phyloP scores from a whole-genome alignment of 495 filamentous ascomycete species.

The Lindgomyces ingoldianus region DNA sequence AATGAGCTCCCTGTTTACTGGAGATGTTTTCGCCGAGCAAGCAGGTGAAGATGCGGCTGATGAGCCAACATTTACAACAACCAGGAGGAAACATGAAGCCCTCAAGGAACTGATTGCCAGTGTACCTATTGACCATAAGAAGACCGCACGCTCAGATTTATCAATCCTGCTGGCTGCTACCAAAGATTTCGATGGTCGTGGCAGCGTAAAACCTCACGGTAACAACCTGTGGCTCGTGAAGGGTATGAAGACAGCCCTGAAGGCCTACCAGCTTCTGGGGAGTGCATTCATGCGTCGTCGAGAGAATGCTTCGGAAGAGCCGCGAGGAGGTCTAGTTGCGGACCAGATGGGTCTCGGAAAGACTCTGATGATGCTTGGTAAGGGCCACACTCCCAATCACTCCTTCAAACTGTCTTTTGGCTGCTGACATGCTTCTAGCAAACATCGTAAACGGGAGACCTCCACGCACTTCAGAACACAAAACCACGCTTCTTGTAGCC shows the following conservation, averaged over 20 bases:
- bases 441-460: constrained; percentile 41
- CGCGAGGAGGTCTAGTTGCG: constrained; percentile 57
- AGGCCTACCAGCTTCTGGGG: constrained; percentile 57
- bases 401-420: neutral
- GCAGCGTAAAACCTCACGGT: constrained; percentile 45
- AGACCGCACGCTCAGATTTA: constrained; percentile 31
- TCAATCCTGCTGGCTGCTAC: constrained; percentile 39
- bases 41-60: constrained; percentile 30
- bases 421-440: constrained; percentile 15
- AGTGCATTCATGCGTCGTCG: constrained; percentile 59
- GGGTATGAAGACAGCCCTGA: constrained; percentile 52
- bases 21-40: constrained; percentile 39
- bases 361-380: constrained; percentile 53
- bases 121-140: constrained; percentile 29
- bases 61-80: constrained; percentile 23
- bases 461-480: constrained; percentile 25
- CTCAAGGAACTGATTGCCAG: constrained; percentile 42
- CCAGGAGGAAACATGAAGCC: constrained; percentile 32
- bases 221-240: constrained; percentile 51
- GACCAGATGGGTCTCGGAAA: constrained; percentile 69
- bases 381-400: constrained; percentile 50
- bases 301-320: constrained; percentile 48
- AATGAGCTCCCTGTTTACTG: constrained; percentile 20
- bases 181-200: constrained; percentile 46
- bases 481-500: constrained; percentile 56